Percentiles rank a stretch among this genome's conserved stretches.
These are phyloP conservation scores for Podospora didyma DNA, from an alignment of 495 filamentous ascomycete species.

Conservation along the genomic window DNA sequence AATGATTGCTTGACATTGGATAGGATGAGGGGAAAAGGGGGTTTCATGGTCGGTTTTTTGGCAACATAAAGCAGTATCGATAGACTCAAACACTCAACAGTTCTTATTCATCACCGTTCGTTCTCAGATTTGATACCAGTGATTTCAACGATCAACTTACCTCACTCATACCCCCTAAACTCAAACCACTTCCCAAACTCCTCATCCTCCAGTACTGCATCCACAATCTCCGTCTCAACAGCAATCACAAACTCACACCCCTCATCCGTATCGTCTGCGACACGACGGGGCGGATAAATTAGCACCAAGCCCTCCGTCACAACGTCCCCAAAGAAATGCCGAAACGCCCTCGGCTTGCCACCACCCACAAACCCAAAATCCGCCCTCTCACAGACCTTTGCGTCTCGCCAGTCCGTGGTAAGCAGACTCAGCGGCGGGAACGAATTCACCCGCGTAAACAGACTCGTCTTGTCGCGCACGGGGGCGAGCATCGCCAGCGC, in stretches of 20 bases:
- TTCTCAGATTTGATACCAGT: too few species aligned
- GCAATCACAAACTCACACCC: constrained; percentile 41
- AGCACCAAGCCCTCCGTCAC: constrained; percentile 26
- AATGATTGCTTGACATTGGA: too few species aligned
- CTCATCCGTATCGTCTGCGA: constrained; percentile 39
- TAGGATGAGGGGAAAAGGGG: too few species aligned
- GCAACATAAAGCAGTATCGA: too few species aligned
- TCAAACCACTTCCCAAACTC: constrained; percentile 40
- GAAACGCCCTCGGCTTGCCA: constrained; percentile 20
- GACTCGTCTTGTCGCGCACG: constrained; percentile 34
- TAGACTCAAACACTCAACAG: too few species aligned
- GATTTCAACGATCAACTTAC: background rate
- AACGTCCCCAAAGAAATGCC: constrained; percentile 24
- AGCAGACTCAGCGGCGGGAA: constrained; percentile 25
- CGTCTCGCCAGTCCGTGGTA: constrained; percentile 31
- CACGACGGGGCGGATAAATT: constrained; percentile 30
- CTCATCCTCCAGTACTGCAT: constrained; percentile 33
- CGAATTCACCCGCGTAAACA: constrained; percentile 26
- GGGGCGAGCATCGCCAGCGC: constrained; percentile 29
- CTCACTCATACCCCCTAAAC: constrained; percentile 27
- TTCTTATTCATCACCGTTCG: too few species aligned
- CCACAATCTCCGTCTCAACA: constrained; percentile 33
- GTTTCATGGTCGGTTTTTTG: too few species aligned
- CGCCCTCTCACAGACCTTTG: constrained; percentile 15
- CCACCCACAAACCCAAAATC: constrained; percentile 34